These are phyloP conservation scores for Haematococcus sp. DNA, from an alignment of 139 green algal species.

Conservation along the genomic window DNA sequence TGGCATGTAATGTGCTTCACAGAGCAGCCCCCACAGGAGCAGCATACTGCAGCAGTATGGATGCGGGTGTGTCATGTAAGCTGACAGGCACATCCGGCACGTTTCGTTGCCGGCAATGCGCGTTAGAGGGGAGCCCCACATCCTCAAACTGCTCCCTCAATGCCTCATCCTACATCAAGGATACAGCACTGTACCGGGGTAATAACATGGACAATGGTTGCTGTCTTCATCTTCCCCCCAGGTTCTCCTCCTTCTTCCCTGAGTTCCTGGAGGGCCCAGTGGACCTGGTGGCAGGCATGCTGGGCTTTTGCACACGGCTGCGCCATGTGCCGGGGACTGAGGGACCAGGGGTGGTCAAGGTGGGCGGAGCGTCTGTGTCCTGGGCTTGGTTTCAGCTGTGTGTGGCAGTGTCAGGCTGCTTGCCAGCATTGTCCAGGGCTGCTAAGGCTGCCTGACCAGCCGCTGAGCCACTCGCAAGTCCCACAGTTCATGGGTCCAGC, in stretches of 20 bases:
- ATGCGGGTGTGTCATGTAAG: too few species aligned
- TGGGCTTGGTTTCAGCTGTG: neutral
- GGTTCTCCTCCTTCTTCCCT: constrained; percentile 84
- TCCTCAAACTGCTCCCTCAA: too few species aligned
- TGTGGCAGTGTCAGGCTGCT: neutral
- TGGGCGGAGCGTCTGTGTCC: neutral
- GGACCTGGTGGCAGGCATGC: constrained; percentile 46
- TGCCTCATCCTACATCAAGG: too few species aligned
- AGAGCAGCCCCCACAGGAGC: neutral
- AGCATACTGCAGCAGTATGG: too few species aligned
- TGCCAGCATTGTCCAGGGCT: neutral
- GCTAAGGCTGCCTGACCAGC: neutral
- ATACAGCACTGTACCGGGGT: too few species aligned
- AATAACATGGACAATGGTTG: neutral
- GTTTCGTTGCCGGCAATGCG: too few species aligned
- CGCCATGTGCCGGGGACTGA: constrained; percentile 16
- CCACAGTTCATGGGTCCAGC: too few species aligned
- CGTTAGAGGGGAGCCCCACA: too few species aligned
- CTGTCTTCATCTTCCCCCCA: neutral
- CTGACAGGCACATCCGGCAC: too few species aligned
- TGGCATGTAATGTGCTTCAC: neutral
- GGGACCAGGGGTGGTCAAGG: neutral
- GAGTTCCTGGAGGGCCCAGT: constrained; percentile 25
- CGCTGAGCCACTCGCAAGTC: too few species aligned
- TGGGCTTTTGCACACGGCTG: constrained; percentile 38